Evolutionary conservation across 202 grass and related monocot species (phyloP).

Genomic region (Setaria viridis): DNA sequence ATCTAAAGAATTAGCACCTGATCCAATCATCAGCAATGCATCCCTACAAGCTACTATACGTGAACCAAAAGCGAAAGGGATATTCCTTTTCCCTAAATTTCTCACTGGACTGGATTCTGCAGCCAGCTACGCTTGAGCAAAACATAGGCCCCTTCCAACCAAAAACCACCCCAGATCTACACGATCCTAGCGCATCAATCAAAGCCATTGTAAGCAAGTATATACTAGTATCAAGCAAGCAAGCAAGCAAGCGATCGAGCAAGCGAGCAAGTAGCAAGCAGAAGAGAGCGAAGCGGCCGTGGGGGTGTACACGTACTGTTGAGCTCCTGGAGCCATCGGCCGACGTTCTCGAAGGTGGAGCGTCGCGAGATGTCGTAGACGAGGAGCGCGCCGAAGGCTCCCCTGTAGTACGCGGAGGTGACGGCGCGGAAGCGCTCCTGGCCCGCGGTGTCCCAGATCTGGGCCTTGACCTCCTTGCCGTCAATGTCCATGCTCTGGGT

Average conservation of each 20-base stretch:
- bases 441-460: slow-evolving; percentile 99
- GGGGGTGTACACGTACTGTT: slow-evolving; percentile 58
- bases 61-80: not conserved
- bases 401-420: slow-evolving; percentile 95
- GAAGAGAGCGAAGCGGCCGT: not conserved
- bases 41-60: slow-evolving; percentile 9
- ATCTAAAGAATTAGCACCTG: slow-evolving; percentile 27
- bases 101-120: not conserved
- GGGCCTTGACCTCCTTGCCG: slow-evolving; percentile 97
- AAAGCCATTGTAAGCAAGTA: not conserved
- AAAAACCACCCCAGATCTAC: slow-evolving; percentile 43
- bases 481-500: slow-evolving; percentile 91
- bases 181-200: not conserved
- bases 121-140: not conserved
- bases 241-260: not conserved
- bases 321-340: slow-evolving; percentile 93
- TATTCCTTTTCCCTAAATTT: not conserved
- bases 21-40: slow-evolving; percentile 33
- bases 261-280: not conserved
- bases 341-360: slow-evolving; percentile 85
- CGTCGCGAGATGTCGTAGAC: slow-evolving; percentile 97
- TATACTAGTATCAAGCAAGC: not conserved
- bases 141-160: not conserved
- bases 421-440: slow-evolving; percentile 97
- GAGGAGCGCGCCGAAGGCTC: slow-evolving; percentile 89